phyloP scores from a whole-genome alignment of 176 grass and related monocot genomes.

The Lolium rigidum region DNA sequence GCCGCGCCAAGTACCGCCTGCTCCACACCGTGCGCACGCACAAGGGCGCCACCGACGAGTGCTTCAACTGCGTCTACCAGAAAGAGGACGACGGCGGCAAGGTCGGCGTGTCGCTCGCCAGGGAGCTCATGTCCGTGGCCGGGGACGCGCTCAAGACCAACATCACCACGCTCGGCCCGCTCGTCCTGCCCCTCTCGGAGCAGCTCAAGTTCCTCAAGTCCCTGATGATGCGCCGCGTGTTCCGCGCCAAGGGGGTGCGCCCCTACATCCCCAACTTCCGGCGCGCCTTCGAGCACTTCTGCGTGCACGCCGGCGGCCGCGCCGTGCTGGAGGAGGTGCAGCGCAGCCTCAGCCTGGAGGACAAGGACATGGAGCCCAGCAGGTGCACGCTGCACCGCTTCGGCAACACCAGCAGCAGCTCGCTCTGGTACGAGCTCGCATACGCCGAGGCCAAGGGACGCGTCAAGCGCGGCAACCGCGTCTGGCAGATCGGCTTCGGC shows the following conservation, averaged over 20 bases:
- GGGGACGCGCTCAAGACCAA: constrained; percentile 85
- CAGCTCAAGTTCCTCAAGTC: constrained; percentile 75
- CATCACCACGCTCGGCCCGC: constrained; percentile 74
- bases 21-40: constrained; percentile 77
- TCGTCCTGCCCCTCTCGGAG: constrained; percentile 63
- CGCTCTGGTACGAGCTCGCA: constrained; percentile 83
- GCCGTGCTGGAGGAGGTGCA: constrained; percentile 80
- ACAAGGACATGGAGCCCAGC: constrained; percentile 68
- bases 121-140: constrained; percentile 75
- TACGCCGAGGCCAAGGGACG: constrained; percentile 82
- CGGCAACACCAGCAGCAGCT: constrained; percentile 89
- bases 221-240: constrained; percentile 51
- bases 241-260: constrained; percentile 60
- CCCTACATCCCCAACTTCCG: constrained; percentile 80
- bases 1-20: constrained; percentile 76
- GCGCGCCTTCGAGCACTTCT: constrained; percentile 79
- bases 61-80: constrained; percentile 83
- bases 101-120: constrained; percentile 67
- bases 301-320: constrained; percentile 78
- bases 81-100: constrained; percentile 52
- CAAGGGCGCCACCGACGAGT: constrained; percentile 69
- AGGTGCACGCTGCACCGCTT: constrained; percentile 66
- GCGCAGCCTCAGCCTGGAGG: constrained; percentile 55
- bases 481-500: constrained; percentile 76
- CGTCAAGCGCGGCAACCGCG: constrained; percentile 59